Percentiles rank a stretch among this genome's conserved stretches.
phyloP scores from a whole-genome alignment of 2,329 filamentous ascomycete genomes.

The Apiospora pterosperma region DNA sequence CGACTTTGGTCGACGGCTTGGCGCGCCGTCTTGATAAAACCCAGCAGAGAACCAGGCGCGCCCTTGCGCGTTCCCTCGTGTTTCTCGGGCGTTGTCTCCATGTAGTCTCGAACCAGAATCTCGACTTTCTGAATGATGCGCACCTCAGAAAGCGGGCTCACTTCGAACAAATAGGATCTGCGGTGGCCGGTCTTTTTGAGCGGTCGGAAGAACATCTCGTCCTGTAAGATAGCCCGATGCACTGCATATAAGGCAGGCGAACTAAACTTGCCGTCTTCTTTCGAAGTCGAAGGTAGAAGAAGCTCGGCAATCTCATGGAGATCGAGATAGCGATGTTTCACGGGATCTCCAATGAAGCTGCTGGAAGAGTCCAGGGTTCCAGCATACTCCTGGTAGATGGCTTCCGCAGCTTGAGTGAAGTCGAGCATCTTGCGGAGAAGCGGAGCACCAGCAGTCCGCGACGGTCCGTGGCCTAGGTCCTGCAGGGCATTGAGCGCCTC shows the following conservation, averaged over 20 bases:
- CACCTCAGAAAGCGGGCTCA: slow-evolving; percentile 55
- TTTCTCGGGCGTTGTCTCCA: slow-evolving; percentile 31
- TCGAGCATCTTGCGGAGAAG: slow-evolving; percentile 45
- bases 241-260: slow-evolving; percentile 63
- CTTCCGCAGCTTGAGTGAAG: slow-evolving; percentile 41
- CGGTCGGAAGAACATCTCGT: slow-evolving; percentile 59
- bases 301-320: slow-evolving; percentile 48
- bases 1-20: slow-evolving; percentile 50
- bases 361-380: slow-evolving; percentile 45
- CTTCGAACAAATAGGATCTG: slow-evolving; percentile 56
- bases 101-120: slow-evolving; percentile 49
- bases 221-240: slow-evolving; percentile 58
- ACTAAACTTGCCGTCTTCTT: slow-evolving; percentile 35
- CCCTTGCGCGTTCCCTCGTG: background rate
- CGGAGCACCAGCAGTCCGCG: slow-evolving; percentile 36
- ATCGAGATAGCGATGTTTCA: slow-evolving; percentile 41
- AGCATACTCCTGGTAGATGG: slow-evolving; percentile 45
- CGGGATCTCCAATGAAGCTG: slow-evolving; percentile 33
- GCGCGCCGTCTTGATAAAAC: slow-evolving; percentile 49
- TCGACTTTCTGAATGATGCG: slow-evolving; percentile 47
- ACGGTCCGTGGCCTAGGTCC: slow-evolving; percentile 36
- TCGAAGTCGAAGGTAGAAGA: slow-evolving; percentile 35
- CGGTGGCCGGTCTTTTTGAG: slow-evolving; percentile 47
- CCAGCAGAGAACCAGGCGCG: slow-evolving; percentile 24
- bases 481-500: slow-evolving; percentile 34